Evolutionary conservation across 2,329 filamentous ascomycete genomes (phyloP).

Genomic region (Trichoderma pleuroti): DNA sequence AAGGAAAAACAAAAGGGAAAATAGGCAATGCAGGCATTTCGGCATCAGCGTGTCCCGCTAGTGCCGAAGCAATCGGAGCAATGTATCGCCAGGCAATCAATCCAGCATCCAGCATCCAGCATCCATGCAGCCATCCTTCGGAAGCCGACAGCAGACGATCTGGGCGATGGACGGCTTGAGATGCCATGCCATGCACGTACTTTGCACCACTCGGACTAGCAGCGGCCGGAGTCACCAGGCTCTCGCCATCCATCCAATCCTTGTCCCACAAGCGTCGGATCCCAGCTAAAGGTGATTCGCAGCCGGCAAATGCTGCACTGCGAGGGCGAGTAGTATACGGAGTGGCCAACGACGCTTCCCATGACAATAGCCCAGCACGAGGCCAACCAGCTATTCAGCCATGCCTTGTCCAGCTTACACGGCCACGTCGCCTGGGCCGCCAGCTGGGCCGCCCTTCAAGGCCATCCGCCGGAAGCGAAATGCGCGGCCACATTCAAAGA

Average conservation of each 20-base stretch:
- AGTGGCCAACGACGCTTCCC: not conserved
- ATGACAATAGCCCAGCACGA: not conserved
- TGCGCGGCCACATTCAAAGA: not conserved
- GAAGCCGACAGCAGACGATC: conserved; percentile 2
- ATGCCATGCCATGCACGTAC: conserved; percentile 1
- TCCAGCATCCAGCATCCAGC: conserved; percentile 2
- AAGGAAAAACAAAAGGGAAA: not conserved
- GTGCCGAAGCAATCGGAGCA: conserved; percentile 1
- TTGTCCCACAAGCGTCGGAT: conserved; percentile 4
- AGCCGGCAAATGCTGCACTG: not conserved
- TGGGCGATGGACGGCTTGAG: not conserved
- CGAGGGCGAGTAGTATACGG: not conserved
- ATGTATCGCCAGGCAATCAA: not conserved
- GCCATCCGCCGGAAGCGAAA: not conserved
- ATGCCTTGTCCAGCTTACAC: not conserved
- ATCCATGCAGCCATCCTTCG: conserved; percentile 2
- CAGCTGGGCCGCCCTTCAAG: not conserved
- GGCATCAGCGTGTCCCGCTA: not conserved
- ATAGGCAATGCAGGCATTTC: not conserved
- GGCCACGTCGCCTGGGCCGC: not conserved
- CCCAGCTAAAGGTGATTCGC: not conserved
- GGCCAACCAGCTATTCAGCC: not conserved
- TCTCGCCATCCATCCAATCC: not conserved
- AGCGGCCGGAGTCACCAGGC: not conserved
- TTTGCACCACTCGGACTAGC: not conserved